phyloP scores from a whole-genome alignment of 495 filamentous ascomycete species.

The Penicillium arizonense region DNA sequence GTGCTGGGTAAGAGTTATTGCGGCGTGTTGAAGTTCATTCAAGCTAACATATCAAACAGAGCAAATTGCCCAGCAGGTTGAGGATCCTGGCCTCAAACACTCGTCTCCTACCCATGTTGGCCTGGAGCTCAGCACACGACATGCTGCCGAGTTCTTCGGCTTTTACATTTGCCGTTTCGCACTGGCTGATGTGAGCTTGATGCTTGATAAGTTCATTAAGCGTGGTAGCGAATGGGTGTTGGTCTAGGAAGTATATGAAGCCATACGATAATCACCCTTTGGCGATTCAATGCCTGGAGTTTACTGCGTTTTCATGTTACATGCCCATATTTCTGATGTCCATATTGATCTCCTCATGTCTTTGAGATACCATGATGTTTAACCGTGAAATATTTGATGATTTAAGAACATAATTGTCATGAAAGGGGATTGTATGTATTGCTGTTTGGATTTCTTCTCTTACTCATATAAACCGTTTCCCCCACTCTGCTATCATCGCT shows the following conservation, averaged over 20 bases:
- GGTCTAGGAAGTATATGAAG: constrained; percentile 26
- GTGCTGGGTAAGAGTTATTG: constrained; percentile 69
- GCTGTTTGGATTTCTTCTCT: constrained; percentile 7
- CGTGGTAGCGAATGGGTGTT: constrained; percentile 94
- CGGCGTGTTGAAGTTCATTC: constrained; percentile 3
- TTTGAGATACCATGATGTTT: constrained; percentile 37
- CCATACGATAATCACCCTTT: constrained; percentile 9
- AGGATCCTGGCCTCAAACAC: constrained; percentile 87
- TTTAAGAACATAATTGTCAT: constrained; percentile 29
- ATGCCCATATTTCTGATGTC: constrained; percentile 23
- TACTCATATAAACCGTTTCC: constrained; percentile 9
- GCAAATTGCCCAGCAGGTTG: constrained; percentile 93
- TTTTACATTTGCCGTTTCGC: constrained; percentile 97
- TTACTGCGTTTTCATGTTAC: constrained; percentile 4
- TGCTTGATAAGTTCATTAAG: constrained; percentile 97
- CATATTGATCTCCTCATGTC: constrained; percentile 22
- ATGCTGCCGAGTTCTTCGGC: constrained; percentile 96
- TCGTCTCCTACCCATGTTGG: constrained; percentile 84
- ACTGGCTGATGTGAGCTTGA: constrained; percentile 74
- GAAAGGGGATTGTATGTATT: constrained; percentile 19
- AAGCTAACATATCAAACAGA: constrained; percentile 53
- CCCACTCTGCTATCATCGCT: background rate
- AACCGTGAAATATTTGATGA: constrained; percentile 21
- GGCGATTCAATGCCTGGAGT: background rate
- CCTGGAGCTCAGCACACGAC: constrained; percentile 85